These are phyloP conservation scores for Tuber borchii DNA, from an alignment of 495 filamentous ascomycete genomes.

Conservation along the genomic window DNA sequence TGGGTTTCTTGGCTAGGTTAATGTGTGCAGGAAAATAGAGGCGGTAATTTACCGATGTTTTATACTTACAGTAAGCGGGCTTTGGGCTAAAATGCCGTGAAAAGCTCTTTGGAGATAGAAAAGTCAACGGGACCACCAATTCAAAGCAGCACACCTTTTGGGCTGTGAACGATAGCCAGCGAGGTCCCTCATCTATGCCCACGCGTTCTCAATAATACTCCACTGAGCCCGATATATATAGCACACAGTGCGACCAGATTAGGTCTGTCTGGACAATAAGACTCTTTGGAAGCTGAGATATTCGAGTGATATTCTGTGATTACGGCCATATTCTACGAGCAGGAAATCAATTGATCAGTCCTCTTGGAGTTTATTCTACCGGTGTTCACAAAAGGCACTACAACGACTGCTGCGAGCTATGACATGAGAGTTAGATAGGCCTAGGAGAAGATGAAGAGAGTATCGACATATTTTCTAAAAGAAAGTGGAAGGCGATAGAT, in stretches of 20 bases:
- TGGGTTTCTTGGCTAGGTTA: background rate
- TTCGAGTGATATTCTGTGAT: background rate
- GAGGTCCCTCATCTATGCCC: background rate
- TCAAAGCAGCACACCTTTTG: background rate
- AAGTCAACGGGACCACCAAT: background rate
- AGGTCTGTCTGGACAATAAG: background rate
- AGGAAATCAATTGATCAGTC: background rate
- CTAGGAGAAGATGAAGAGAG: background rate
- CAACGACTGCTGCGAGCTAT: fast-evolving
- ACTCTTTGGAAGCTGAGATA: background rate
- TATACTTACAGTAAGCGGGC: background rate
- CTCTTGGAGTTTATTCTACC: background rate
- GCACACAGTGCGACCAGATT: background rate
- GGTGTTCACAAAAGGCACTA: background rate
- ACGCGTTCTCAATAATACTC: background rate
- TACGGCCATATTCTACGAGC: no score
- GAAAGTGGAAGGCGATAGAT: background rate
- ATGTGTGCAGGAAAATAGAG: background rate
- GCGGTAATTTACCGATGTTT: background rate
- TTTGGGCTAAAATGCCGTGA: background rate
- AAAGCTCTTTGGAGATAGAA: background rate
- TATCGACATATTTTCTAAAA: background rate
- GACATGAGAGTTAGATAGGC: background rate
- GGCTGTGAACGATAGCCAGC: background rate
- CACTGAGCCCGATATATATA: background rate